Percentiles rank a stretch among this genome's conserved stretches.
Evolutionary conservation across 495 filamentous ascomycete genomes (phyloP).

Genomic region (Aspergillus panamensis): DNA sequence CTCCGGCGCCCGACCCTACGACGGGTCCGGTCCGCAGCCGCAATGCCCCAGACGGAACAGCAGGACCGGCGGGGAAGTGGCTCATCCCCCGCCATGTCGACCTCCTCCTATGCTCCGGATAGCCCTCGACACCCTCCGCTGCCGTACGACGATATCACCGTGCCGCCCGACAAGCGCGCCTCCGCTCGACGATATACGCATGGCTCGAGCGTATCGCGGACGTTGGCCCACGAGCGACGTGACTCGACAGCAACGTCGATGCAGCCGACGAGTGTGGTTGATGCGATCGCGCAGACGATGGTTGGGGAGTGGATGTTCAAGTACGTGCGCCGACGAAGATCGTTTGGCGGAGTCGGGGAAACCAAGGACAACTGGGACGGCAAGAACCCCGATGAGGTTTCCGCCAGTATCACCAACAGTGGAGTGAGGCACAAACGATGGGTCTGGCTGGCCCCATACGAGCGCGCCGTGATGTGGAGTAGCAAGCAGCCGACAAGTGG

Average conservation of each 20-base stretch:
- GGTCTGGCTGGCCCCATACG: conserved; percentile 98
- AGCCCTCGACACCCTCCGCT: conserved; percentile 72
- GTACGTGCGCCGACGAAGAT: conserved; percentile 87
- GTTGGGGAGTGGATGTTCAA: conserved; percentile 99
- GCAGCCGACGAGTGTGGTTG: conserved; percentile 81
- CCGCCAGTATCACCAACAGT: conserved; percentile 52
- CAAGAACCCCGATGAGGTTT: conserved; percentile 46
- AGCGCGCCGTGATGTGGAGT: conserved; percentile 95
- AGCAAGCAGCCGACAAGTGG: conserved; percentile 92
- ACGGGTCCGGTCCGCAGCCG: conserved; percentile 77
- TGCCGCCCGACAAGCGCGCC: conserved; percentile 37
- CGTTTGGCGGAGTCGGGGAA: conserved; percentile 71
- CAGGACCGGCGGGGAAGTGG: conserved; percentile 49
- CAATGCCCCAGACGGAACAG: conserved; percentile 53
- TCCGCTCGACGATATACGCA: conserved; percentile 23
- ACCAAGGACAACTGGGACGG: conserved; percentile 57
- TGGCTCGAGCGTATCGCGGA: conserved; percentile 22
- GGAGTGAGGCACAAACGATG: conserved; percentile 87
- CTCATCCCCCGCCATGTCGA: conserved; percentile 64
- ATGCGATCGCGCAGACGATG: conserved; percentile 98
- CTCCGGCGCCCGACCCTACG: conserved; percentile 54
- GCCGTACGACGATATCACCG: conserved; percentile 68
- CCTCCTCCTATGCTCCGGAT: conserved; percentile 60
- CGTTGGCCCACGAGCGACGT: conserved; percentile 31
- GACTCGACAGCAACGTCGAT: conserved; percentile 58